phyloP scores from a whole-genome alignment of 768 basidiomycete genomes.

The Russula earlei region DNA sequence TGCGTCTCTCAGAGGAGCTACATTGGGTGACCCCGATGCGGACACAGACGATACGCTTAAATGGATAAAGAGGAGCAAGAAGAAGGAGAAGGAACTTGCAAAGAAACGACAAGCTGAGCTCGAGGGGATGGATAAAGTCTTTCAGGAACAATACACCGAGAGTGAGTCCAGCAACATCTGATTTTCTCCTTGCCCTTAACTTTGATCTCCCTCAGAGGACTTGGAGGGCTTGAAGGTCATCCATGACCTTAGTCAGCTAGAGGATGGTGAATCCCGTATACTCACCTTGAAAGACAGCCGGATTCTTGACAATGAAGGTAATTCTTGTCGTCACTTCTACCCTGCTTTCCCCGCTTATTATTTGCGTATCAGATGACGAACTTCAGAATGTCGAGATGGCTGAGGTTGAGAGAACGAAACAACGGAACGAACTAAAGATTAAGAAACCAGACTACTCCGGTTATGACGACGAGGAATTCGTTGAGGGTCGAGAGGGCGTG shows the following conservation, averaged over 20 bases:
- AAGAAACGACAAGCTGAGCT: conserved; percentile 74
- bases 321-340: neutral
- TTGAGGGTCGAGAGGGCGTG: conserved; percentile 60
- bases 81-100: conserved; percentile 82
- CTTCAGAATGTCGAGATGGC: conserved; percentile 94
- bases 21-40: conserved; percentile 80
- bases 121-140: conserved; percentile 72
- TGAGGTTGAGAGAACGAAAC: conserved; percentile 71
- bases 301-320: conserved; percentile 92
- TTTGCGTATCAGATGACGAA: conserved; percentile 71
- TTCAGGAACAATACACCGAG: conserved; percentile 77
- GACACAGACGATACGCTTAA: conserved; percentile 70
- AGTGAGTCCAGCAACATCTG: conserved; percentile 41
- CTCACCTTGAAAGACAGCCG: conserved; percentile 95
- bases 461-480: conserved; percentile 94
- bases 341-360: conserved; percentile 4
- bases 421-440: conserved; percentile 76
- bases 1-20: conserved; percentile 83
- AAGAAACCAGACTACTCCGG: conserved; percentile 88
- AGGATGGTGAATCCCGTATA: conserved; percentile 90
- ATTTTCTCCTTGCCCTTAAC: neutral
- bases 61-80: conserved; percentile 91
- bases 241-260: conserved; percentile 88
- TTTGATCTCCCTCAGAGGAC: conserved; percentile 49
- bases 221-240: conserved; percentile 90